Evolutionary conservation across 1,139 yeast genomes (phyloP).

Genomic region (Eremothecium cymbalariae): DNA sequence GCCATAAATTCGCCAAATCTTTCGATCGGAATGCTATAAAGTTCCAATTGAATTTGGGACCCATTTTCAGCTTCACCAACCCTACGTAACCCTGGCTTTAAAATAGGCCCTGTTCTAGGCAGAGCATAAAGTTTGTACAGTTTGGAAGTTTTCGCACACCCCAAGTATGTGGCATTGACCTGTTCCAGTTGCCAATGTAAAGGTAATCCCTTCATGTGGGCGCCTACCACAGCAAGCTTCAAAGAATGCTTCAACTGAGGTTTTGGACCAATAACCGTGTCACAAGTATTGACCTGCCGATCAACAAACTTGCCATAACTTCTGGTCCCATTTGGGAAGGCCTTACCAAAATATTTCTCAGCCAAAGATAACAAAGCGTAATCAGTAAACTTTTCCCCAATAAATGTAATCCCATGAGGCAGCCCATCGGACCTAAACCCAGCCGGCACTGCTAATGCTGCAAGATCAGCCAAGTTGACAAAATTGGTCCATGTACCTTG

Average conservation of each 20-base stretch:
- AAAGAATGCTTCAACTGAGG: conserved; percentile 37
- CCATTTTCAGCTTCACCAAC: conserved; percentile 45
- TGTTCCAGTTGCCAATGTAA: conserved; percentile 89
- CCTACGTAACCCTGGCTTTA: conserved; percentile 83
- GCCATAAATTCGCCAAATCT: conserved; percentile 72
- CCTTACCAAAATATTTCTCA: conserved; percentile 49
- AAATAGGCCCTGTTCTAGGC: conserved; percentile 62
- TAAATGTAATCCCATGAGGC: conserved; percentile 82
- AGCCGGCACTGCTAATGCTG: conserved; percentile 85
- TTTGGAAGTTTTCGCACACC: conserved; percentile 61
- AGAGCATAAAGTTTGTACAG: conserved; percentile 74
- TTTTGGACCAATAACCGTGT: conserved; percentile 37
- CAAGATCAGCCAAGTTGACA: conserved; percentile 86
- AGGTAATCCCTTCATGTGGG: conserved; percentile 82
- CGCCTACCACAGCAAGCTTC: conserved; percentile 89
- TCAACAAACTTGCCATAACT: conserved; percentile 37
- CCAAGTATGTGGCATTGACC: conserved; percentile 67
- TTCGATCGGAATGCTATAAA: conserved; percentile 72
- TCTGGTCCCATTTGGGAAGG: conserved; percentile 42
- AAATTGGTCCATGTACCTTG: conserved; percentile 98
- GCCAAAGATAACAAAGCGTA: conserved; percentile 84
- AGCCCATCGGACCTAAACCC: conserved; percentile 79
- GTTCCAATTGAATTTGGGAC: conserved; percentile 58
- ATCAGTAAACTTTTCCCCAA: conserved; percentile 77
- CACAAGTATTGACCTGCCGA: conserved; percentile 29